Percentiles rank a stretch among this genome's conserved stretches.
These are phyloP conservation scores for Phellinidium pouzarii DNA, from an alignment of 1,284 basidiomycete genomes.

Conservation along the genomic window DNA sequence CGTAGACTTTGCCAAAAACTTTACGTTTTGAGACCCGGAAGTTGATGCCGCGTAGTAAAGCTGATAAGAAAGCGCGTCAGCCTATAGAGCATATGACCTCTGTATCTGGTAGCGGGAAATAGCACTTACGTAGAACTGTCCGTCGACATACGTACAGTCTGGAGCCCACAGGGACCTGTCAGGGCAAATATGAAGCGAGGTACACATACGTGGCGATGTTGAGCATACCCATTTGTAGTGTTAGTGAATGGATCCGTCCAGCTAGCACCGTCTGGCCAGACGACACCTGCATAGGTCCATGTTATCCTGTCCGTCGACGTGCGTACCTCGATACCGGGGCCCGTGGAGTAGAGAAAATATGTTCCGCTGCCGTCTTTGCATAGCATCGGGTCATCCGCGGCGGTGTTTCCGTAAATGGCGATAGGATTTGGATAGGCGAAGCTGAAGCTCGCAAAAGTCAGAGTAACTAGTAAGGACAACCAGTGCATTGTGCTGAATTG, in stretches of 20 bases:
- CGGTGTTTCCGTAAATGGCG: constrained; percentile 37
- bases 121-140: constrained; percentile 37
- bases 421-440: constrained; percentile 26
- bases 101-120: background rate
- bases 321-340: constrained; percentile 41
- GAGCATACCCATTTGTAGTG: constrained; percentile 34
- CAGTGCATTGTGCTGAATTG: too few species aligned
- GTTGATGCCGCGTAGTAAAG: constrained; percentile 28
- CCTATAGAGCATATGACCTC: background rate
- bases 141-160: constrained; percentile 41
- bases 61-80: constrained; percentile 10
- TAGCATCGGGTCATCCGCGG: constrained; percentile 42
- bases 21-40: constrained; percentile 22
- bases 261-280: constrained; percentile 43
- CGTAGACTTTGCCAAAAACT: background rate
- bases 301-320: constrained; percentile 44
- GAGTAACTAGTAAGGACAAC: too few species aligned
- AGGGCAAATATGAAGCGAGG: background rate
- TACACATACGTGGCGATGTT: background rate
- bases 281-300: constrained; percentile 41
- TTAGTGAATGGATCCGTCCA: constrained; percentile 46
- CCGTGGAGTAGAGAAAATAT: constrained; percentile 47
- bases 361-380: constrained; percentile 44
- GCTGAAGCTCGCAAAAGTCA: background rate
- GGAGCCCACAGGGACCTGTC: constrained; percentile 42